Percentiles rank a stretch among this genome's conserved stretches.
Conservation (phyloP, 768 basidiomycete genomes). For the Cyathus striatus region DNA sequence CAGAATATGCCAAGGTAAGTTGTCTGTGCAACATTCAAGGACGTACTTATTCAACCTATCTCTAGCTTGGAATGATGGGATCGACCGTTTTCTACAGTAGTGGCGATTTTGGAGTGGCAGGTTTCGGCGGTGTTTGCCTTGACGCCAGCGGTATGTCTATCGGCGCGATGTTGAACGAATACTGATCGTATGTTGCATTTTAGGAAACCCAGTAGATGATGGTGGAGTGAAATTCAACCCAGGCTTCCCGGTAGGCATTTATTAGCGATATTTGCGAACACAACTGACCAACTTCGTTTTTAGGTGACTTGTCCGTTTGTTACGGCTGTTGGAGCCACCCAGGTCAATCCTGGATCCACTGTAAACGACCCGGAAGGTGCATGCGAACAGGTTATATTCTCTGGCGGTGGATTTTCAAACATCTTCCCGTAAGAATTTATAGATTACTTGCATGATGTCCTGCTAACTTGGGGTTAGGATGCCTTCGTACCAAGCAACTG, state of each 20-base stretch:
- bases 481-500: constrained; percentile 39
- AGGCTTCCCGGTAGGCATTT: constrained; percentile 14
- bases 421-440: constrained; percentile 27
- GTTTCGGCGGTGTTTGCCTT: constrained; percentile 26
- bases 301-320: constrained; percentile 43
- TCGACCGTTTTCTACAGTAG: constrained; percentile 53
- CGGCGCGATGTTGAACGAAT: not conserved
- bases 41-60: not conserved
- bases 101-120: constrained; percentile 54
- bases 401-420: constrained; percentile 49
- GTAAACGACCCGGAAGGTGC: constrained; percentile 40
- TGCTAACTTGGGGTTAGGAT: constrained; percentile 23
- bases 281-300: not conserved
- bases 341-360: constrained; percentile 36
- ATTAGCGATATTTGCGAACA: not conserved
- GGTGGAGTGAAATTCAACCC: constrained; percentile 16
- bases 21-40: not conserved
- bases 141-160: constrained; percentile 34
- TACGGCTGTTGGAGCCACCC: constrained; percentile 52
- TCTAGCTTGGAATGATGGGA: constrained; percentile 33
- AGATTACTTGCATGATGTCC: not conserved
- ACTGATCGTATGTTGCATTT: constrained; percentile 1
- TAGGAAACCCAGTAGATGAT: constrained; percentile 15
- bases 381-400: constrained; percentile 39
- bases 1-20: constrained; percentile 23